Base-by-base conservation (phyloP, 306 rosid genomes). In the Vigna reflexopilosa region DNA sequence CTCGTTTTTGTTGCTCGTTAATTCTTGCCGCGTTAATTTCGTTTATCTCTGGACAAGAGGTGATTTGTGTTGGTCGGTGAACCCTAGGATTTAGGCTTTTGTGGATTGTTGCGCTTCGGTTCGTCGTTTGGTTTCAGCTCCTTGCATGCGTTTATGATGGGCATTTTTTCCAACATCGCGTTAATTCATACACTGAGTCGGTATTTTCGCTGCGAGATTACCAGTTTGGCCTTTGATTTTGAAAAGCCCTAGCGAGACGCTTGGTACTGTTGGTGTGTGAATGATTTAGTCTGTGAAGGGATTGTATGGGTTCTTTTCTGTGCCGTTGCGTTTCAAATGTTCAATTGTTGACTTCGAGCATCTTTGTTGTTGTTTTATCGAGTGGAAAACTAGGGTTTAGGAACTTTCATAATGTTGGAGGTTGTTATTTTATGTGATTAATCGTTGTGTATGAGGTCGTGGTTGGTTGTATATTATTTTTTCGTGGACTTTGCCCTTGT, bases 311-410 rank as follows among this genome's bases (percentile, higher is more conserved):
- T 72, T 32, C 40, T 54, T 64, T 38, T 74, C 80, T 9, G 13
- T 80, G 19, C 8, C 45, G 73, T 81, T 72, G 67, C 55, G 48
- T 47, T 77, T 81, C 47, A 45, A 71, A 22, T 34, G 51, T 77
- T 44, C 40, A 75, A 82, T 78, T 87, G 26, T 75, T 13, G 68
- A 49, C 47, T 76, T 44, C 63, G 66, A 75, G 68, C 50, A 26
- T 58, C 16, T 67, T 19, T 42, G 9, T 77, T 45, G 70, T 32
- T 75, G 73, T 55, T 86, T 71, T 51, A 45, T 79, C 50, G 82
- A 61, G 40, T 50, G 75, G 76, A 44, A 80, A 83, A 47, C 87
- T 90, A 93, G 97, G 96, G 97, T 90, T 93, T 87, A 36, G 74
- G 49, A 78, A 40, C 79, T 83, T 85, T 78, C 69, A 22, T 59